Evolutionary conservation across 441 rosid genomes (phyloP).

Genomic region (California macrophylla): DNA sequence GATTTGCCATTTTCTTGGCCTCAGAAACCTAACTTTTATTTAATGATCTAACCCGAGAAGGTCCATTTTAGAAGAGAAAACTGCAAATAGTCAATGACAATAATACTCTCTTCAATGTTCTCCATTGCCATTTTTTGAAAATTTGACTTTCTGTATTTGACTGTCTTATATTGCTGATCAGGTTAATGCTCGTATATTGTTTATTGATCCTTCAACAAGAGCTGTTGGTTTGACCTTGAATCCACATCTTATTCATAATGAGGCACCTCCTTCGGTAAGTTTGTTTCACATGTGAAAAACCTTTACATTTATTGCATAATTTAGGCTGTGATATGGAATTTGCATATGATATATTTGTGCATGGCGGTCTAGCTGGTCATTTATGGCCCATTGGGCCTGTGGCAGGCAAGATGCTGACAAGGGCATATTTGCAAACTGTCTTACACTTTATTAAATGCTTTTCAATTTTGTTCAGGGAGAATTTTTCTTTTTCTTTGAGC

Average conservation of each 20-base stretch:
- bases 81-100: neutral
- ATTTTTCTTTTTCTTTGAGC: neutral
- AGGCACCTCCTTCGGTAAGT: slow-evolving; percentile 72
- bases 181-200: slow-evolving; percentile 89
- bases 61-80: neutral
- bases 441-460: neutral
- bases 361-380: neutral
- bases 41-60: neutral
- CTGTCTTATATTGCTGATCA: slow-evolving; percentile 27
- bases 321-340: slow-evolving; percentile 12
- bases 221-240: slow-evolving; percentile 93
- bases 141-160: neutral
- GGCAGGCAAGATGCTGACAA: neutral
- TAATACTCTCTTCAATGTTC: neutral
- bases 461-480: neutral
- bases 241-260: slow-evolving; percentile 67
- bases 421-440: neutral
- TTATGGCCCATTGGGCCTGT: neutral
- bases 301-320: slow-evolving; percentile 7
- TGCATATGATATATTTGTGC: neutral
- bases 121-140: neutral
- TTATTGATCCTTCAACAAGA: slow-evolving; percentile 85
- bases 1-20: neutral
- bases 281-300: neutral
- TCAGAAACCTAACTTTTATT: neutral